These are phyloP conservation scores for Arctostaphylos glauca DNA, from an alignment of 148 eudicot species.

Conservation along the genomic window DNA sequence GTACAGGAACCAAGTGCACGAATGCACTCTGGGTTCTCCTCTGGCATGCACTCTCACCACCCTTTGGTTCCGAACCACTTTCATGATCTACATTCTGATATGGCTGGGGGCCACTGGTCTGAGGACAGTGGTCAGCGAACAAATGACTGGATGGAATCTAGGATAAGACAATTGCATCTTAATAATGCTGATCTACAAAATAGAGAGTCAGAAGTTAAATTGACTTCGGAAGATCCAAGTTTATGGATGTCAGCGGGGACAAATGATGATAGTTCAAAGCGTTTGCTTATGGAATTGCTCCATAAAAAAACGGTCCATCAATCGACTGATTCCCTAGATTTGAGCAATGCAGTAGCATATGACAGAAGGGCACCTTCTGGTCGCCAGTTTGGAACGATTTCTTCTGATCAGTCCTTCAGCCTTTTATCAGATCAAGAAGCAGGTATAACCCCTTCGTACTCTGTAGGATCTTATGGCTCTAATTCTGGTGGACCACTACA, in stretches of 20 bases:
- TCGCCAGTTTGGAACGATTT: slow-evolving; percentile 37
- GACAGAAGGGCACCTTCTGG: slow-evolving; percentile 43
- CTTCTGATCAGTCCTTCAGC: slow-evolving; percentile 43
- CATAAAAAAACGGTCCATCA: slow-evolving; percentile 64
- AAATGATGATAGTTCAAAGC: slow-evolving; percentile 79
- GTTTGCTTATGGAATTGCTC: slow-evolving; percentile 82
- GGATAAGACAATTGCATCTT: slow-evolving; percentile 53
- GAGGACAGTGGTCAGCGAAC: slow-evolving; percentile 46
- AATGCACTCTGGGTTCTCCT: slow-evolving; percentile 46
- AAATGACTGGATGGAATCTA: slow-evolving; percentile 74
- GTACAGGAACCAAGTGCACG: slow-evolving; percentile 57
- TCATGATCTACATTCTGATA: slow-evolving; percentile 44
- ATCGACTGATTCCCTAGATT: slow-evolving; percentile 37
- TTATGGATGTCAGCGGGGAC: slow-evolving; percentile 61
- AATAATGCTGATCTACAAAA: slow-evolving; percentile 59
- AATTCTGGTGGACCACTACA: slow-evolving; percentile 40
- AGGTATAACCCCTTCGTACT: slow-evolving; percentile 36
- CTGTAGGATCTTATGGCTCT: slow-evolving; percentile 50
- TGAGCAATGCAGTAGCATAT: slow-evolving; percentile 29
- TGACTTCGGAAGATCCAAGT: slow-evolving; percentile 43
- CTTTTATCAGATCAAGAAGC: slow-evolving; percentile 43
- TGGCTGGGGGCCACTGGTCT: slow-evolving; percentile 54
- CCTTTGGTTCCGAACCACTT: slow-evolving; percentile 48
- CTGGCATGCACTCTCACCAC: slow-evolving; percentile 48
- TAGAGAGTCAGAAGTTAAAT: slow-evolving; percentile 51